phyloP scores from a whole-genome alignment of 1,139 yeast genomes.

The Maudiozyma humilis region DNA sequence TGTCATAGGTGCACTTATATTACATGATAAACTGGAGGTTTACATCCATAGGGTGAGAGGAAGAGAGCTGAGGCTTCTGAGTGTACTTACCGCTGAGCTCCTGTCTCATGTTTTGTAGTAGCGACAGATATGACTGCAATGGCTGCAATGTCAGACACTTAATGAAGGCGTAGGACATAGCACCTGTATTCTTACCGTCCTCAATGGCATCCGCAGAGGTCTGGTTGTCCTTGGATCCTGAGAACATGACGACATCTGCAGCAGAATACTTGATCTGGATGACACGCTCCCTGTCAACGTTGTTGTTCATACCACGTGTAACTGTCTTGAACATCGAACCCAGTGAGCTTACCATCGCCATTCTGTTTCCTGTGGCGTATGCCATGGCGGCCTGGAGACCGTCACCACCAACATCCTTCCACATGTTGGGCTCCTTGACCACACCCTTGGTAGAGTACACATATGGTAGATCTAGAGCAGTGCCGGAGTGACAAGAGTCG shows the following conservation, averaged over 20 bases:
- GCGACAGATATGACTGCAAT: slow-evolving; percentile 65
- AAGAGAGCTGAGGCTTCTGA: slow-evolving; percentile 82
- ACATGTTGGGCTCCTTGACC: slow-evolving; percentile 78
- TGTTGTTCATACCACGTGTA: slow-evolving; percentile 23
- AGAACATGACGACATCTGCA: slow-evolving; percentile 78
- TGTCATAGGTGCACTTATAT: too few relatives aligned
- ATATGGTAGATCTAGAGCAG: slow-evolving; percentile 82
- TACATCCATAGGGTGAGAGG: slow-evolving; percentile 79
- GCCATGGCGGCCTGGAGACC: slow-evolving; percentile 63
- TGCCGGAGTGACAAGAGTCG: slow-evolving; percentile 92
- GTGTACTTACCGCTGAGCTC: slow-evolving; percentile 62
- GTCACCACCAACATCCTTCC: slow-evolving; percentile 77
- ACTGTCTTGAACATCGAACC: slow-evolving; percentile 46
- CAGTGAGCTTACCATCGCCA: slow-evolving; percentile 45
- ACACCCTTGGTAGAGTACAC: slow-evolving; percentile 87
- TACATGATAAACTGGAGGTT: slow-evolving; percentile 49
- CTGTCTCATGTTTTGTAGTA: slow-evolving; percentile 72
- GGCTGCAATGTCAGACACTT: slow-evolving; percentile 59
- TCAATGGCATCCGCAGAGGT: slow-evolving; percentile 72
- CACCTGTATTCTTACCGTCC: slow-evolving; percentile 78
- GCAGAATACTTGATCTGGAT: slow-evolving; percentile 64
- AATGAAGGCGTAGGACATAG: slow-evolving; percentile 88
- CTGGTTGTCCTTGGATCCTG: slow-evolving; percentile 88
- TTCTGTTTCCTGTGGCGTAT: slow-evolving; percentile 63
- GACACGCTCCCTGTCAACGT: slow-evolving; percentile 37